Base-by-base conservation (phyloP, 1,284 basidiomycete genomes). In the Cutaneotrichosporon dermatis region DNA sequence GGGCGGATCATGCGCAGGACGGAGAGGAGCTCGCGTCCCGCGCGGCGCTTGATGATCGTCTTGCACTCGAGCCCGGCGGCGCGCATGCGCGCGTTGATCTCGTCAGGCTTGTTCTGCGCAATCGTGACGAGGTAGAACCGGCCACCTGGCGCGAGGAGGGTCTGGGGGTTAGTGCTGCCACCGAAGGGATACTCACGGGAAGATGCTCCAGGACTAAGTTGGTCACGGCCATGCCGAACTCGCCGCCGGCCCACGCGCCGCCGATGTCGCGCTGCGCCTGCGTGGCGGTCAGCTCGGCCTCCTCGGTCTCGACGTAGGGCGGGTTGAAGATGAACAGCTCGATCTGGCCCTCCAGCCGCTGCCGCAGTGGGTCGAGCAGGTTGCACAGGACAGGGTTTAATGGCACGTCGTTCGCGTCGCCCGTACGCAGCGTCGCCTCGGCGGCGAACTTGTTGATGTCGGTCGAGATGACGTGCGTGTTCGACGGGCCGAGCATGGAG, bases 271-370 rank as follows among this genome's bases (percentile, higher is more conserved):
- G 61, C 2, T 51, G 49, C 12, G 36, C 42, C 57, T 79, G 77
- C 2, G 77, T 78, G 34, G 36, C 53, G 13, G 63, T 62, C 52
- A 65, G 59, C 76, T 85, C 84, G 11, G 79, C 75, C 12, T 81
- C 76, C 11, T 83, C 77, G 0, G 95, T 99, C 1, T 92, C 92
- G 0, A 99, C 96, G 63, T 99, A 99, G 0, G 95, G 95, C 1
- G 96, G 96, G 71, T 99, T 99, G 82, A 99, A 98, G 2, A 98
- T 67, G 45, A 99, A 80, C 12, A 99, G 66, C 69, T 98, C 96
- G 35, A 98, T 82, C 6, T 82, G 76, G 1, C 65, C 58, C 3
- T 68, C 73, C 4, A 94, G 79, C 16, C 92, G 84, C 4, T 66
- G 59, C 42, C 76, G 69, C 4, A 95, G 72, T 1, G 89, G 83